Conservation (phyloP, 805 yeast species). For the Barnettozyma pratensis region DNA sequence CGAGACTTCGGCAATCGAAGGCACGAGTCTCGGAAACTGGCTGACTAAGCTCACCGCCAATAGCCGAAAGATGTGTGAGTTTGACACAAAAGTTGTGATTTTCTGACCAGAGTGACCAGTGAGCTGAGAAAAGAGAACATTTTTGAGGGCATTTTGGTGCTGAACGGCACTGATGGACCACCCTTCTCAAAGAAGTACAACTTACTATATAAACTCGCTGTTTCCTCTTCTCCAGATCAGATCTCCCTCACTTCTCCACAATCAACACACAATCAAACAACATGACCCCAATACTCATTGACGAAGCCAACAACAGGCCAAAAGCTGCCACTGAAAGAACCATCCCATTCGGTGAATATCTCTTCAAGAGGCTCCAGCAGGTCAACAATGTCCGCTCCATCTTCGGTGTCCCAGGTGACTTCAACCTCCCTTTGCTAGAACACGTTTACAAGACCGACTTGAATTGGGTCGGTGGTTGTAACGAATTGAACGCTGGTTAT, state of each 20-base stretch:
- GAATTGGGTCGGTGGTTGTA: conserved; percentile 79
- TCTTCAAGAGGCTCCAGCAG: conserved; percentile 51
- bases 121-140: too few species aligned
- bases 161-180: too few species aligned
- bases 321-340: background rate
- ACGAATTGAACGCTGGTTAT: conserved; percentile 86
- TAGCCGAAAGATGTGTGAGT: conserved; percentile 3
- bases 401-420: conserved; percentile 81
- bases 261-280: background rate
- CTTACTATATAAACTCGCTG: background rate
- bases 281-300: conserved; percentile 4
- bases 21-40: background rate
- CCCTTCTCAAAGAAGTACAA: too few species aligned
- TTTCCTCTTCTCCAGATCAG: background rate
- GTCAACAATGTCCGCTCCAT: conserved; percentile 51
- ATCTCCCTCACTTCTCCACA: background rate
- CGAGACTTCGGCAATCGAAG: too few species aligned
- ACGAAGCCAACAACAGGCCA: background rate
- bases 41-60: background rate
- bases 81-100: conserved; percentile 8
- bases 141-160: too few species aligned
- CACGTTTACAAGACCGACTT: conserved; percentile 51
- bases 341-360: conserved; percentile 58
- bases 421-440: conserved; percentile 63
- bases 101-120: conserved; percentile 3